Percentiles rank a stretch among this genome's conserved stretches.
Evolutionary conservation across 164 flowering plant genomes (phyloP).

Genomic region (Annona squamosa): DNA sequence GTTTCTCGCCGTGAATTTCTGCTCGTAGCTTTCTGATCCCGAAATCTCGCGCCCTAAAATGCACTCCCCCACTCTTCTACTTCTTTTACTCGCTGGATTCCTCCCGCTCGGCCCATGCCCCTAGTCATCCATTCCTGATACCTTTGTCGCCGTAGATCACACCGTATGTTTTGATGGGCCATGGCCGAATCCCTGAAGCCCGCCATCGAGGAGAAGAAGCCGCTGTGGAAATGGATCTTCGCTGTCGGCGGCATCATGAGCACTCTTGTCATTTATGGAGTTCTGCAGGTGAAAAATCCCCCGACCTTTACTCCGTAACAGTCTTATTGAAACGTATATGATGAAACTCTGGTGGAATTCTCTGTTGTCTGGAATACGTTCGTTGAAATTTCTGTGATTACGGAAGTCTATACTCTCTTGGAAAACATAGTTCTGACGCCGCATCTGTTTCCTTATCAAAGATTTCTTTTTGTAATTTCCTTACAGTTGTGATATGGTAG

Average conservation of each 20-base stretch:
- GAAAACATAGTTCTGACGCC: no score
- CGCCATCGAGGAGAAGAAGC: slow-evolving; percentile 21
- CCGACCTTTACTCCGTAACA: no score
- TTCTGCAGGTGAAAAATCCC: slow-evolving; percentile 49
- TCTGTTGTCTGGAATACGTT: no score
- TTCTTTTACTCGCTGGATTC: neutral
- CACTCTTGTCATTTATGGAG: slow-evolving; percentile 80
- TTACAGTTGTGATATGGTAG: no score
- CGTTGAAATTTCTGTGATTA: no score
- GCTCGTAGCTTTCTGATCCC: neutral
- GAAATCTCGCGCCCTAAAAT: neutral
- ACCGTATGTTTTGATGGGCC: slow-evolving; percentile 10
- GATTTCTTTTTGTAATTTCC: no score
- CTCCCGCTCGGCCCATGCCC: neutral
- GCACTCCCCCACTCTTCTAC: neutral
- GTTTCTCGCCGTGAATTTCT: neutral
- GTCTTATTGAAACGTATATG: no score
- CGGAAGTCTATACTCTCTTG: no score
- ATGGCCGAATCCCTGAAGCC: slow-evolving; percentile 28
- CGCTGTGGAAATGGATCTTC: slow-evolving; percentile 50
- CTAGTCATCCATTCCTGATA: neutral
- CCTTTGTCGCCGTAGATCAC: neutral
- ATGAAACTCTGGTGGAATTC: no score
- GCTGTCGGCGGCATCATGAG: slow-evolving; percentile 78
- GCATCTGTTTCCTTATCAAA: no score